Conservation (phyloP, 1,284 basidiomycete genomes). For the Heliocybe sulcata region DNA sequence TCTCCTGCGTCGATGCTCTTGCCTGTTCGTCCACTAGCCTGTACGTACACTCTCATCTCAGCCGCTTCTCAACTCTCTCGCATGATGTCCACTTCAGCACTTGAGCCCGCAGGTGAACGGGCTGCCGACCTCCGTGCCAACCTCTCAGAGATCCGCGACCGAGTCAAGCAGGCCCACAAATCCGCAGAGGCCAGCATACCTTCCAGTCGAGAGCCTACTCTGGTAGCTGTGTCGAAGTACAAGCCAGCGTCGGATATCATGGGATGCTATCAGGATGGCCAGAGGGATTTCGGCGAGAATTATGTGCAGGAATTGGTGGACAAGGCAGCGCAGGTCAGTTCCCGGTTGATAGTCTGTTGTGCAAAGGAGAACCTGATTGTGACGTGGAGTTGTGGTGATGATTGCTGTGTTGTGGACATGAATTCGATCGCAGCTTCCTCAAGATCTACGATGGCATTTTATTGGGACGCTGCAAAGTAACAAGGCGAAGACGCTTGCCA, state of each 20-base stretch:
- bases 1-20: too few relatives aligned
- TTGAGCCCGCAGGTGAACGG: neutral
- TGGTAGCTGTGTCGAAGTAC: constrained; percentile 94
- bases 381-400: neutral
- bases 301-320: constrained; percentile 95
- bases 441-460: constrained; percentile 93
- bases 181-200: neutral
- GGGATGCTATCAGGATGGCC: constrained; percentile 73
- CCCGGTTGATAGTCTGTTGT: constrained; percentile 1
- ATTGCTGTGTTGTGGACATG: too few relatives aligned
- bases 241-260: constrained; percentile 87
- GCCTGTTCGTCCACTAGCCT: too few relatives aligned
- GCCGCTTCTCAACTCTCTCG: neutral
- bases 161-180: neutral
- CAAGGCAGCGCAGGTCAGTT: constrained; percentile 65
- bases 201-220: constrained; percentile 14
- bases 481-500: constrained; percentile 87
- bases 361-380: constrained; percentile 5
- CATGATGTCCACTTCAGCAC: neutral
- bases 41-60: neutral
- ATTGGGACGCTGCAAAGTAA: constrained; percentile 94
- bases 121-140: neutral
- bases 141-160: neutral
- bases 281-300: constrained; percentile 95
- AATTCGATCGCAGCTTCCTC: constrained; percentile 51